These are phyloP conservation scores for Plenodomus biglobosus DNA, from an alignment of 2,329 filamentous ascomycete genomes.

Conservation along the genomic window DNA sequence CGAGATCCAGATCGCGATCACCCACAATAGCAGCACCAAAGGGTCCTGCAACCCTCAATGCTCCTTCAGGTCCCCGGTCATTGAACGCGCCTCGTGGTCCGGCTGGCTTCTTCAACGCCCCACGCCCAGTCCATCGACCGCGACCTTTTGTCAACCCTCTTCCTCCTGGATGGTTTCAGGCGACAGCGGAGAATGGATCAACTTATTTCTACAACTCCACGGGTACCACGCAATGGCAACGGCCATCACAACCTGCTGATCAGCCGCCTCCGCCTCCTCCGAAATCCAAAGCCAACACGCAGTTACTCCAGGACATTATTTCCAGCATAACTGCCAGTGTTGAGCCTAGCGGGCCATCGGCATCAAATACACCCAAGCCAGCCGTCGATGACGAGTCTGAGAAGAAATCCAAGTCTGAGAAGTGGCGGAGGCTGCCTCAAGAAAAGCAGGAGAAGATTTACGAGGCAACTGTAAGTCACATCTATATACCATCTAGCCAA, in stretches of 20 bases:
- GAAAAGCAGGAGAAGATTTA: constrained; percentile 97
- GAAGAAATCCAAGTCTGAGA: constrained; percentile 58
- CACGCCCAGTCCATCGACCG: constrained; percentile 51
- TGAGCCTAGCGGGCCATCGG: constrained; percentile 55
- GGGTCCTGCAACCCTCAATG: constrained; percentile 42
- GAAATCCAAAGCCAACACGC: constrained; percentile 70
- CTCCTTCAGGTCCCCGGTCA: constrained; percentile 50
- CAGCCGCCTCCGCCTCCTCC: constrained; percentile 60
- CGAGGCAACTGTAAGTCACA: constrained; percentile 77
- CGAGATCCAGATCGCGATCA: constrained; percentile 53
- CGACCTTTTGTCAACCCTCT: constrained; percentile 61
- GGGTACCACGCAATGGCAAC: constrained; percentile 78
- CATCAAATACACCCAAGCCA: constrained; percentile 67
- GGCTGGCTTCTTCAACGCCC: constrained; percentile 51
- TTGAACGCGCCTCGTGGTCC: constrained; percentile 61
- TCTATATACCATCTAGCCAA: background rate
- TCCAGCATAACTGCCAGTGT: constrained; percentile 76
- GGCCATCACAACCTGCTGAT: constrained; percentile 68
- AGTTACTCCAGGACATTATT: constrained; percentile 72
- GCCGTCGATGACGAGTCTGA: constrained; percentile 57
- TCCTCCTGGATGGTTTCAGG: constrained; percentile 83
- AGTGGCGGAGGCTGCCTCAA: constrained; percentile 67
- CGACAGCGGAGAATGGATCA: constrained; percentile 66
- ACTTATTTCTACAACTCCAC: constrained; percentile 79
- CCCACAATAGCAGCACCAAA: constrained; percentile 45